Base-by-base conservation (phyloP, 2,329 filamentous ascomycete species). In the Pestalotiopsis sp. region DNA sequence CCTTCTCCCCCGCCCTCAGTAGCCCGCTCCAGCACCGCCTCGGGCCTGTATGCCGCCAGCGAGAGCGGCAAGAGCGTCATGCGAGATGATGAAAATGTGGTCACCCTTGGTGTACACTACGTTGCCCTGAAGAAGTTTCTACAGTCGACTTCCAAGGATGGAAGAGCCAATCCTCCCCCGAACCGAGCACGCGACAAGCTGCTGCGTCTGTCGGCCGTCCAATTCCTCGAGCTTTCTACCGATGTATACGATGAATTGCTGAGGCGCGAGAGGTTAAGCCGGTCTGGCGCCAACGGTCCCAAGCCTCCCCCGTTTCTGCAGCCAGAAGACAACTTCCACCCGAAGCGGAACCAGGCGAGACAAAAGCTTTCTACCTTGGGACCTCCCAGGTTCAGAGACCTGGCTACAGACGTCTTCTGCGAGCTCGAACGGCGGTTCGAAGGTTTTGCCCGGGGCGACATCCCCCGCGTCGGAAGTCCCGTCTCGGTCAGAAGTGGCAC, bases 181-280 rank as follows among this genome's bases (percentile, higher is more conserved):
- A 97, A 97, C 81, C 92, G 95, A 81, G 96, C 96, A 68, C 91
- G 95, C 76, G 96, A 98, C 81, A 99, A 99, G 85, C 87, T 98
- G 68, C 86, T 98, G 70, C 90, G 95, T 69, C 87, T 99, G 65
- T 97, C 95, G 0, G 86, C 92, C 1, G 93, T 97, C 36, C 96
- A 99, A 80, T 98, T 99, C 80, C 94, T 97, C 81, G 96, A 99
- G 83, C 87, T 99, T 71, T 98, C 95, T 81, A 98, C 95, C 69
- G 96, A 99, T 82, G 95, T 99, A 56, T 98, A 93, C 82, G 96
- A 99, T 81, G 96, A 99, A 82, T 86, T 98, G 72, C 86, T 97
- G 73, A 91, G 96, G 69, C 90, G 96, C 72, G 95, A 98, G 80
- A 89, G 92, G 72, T 86, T 86, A 65, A 86, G 86, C 67, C 83